Percentiles rank a stretch among this genome's conserved stretches.
phyloP scores from a whole-genome alignment of 2,329 filamentous ascomycete species.

The Colletotrichum neosansevieriae region DNA sequence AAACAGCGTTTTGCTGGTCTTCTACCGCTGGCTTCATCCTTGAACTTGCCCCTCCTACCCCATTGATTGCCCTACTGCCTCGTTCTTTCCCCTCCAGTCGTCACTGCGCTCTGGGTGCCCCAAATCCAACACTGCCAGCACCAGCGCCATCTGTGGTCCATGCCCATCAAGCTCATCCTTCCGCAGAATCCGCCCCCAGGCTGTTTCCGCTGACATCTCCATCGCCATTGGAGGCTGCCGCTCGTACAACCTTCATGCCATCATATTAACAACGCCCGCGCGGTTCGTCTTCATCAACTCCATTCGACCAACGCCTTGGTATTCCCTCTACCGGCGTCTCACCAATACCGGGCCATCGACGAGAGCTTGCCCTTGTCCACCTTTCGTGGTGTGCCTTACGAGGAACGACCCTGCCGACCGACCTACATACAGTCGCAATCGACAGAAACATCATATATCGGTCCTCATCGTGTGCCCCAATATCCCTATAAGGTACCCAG shows the following conservation, averaged over 20 bases:
- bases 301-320: conserved; percentile 1
- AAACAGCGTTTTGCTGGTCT: conserved; percentile 33
- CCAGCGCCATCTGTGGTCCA: conserved; percentile 8
- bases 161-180: conserved; percentile 13
- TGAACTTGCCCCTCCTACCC: conserved; percentile 32
- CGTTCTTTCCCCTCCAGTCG: conserved; percentile 29
- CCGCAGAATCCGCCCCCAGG: conserved; percentile 15
- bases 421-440: neutral
- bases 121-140: conserved; percentile 22
- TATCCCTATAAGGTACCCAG: neutral
- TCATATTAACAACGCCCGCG: neutral
- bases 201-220: conserved; percentile 1
- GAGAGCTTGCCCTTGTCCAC: conserved; percentile 2
- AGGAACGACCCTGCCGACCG: neutral
- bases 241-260: conserved; percentile 3
- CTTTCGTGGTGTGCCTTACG: neutral
- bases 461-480: neutral
- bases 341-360: conserved; percentile 4
- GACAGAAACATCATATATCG: neutral
- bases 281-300: conserved; percentile 1
- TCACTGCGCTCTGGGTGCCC: conserved; percentile 9
- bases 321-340: neutral
- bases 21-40: conserved; percentile 32
- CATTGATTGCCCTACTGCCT: conserved; percentile 34
- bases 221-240: conserved; percentile 15